Conservation (phyloP, 2,329 filamentous ascomycete species). For the Rosellinia necatrix region DNA sequence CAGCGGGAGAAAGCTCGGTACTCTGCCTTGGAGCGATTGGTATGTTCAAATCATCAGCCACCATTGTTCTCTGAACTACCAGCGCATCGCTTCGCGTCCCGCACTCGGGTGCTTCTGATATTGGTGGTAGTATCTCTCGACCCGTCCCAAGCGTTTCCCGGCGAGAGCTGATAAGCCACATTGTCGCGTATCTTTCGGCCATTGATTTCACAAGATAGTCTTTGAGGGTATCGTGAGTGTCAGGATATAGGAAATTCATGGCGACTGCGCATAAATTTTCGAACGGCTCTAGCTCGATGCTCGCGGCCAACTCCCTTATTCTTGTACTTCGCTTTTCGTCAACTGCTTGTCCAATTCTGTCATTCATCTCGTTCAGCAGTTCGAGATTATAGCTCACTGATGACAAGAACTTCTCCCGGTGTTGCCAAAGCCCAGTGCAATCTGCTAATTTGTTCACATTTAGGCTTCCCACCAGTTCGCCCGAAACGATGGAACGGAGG, state of each 20-base stretch:
- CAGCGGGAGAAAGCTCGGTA: background rate
- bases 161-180: background rate
- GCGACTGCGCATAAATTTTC: background rate
- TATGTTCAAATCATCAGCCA: background rate
- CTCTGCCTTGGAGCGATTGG: background rate
- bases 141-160: background rate
- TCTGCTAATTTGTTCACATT: background rate
- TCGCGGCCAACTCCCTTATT: background rate
- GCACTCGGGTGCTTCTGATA: background rate
- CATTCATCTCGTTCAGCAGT: too few relatives aligned
- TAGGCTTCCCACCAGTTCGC: background rate
- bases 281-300: background rate
- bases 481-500: background rate
- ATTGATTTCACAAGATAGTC: background rate
- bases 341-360: too few relatives aligned
- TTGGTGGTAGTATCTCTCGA: background rate
- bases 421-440: too few relatives aligned
- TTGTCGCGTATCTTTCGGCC: background rate
- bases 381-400: too few relatives aligned
- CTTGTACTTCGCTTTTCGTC: background rate
- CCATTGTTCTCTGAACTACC: background rate
- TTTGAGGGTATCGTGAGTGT: background rate
- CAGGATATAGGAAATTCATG: background rate
- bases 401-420: too few relatives aligned
- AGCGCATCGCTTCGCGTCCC: background rate